Evolutionary conservation across 345 rosid genomes (phyloP), one percentile per base, ranked within the genome.

Genomic region (Linum lewisii): DNA sequence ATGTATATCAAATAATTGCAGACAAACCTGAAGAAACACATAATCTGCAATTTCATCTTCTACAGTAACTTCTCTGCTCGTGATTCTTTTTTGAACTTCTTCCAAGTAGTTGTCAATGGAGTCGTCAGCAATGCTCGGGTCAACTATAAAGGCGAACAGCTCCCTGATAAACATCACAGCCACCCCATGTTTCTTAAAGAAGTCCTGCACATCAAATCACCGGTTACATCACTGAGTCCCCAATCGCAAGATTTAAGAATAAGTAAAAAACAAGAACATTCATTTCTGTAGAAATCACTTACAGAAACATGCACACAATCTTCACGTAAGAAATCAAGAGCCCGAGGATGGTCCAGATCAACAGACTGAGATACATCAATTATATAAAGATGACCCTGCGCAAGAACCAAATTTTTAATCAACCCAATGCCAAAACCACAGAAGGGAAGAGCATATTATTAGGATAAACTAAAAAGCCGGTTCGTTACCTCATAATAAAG

Each of bases 31-130:
- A 66, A 89, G 71, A 51, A 93, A 93, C 54, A 93, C 95, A 11
- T 94, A 80, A 71, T 93, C 97, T 0, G 94, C 94, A 24, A 93
- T 93, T 78, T 87, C 94, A 71, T 89, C 99, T 64, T 93, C 99
- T 16, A 59, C 81, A 0, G 90, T 84, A 29, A 77, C 68, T 54
- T 79, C 86, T 69, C 99, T 79, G 15, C 73, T 76, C 63, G 69
- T 70, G 60, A 85, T 81, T 72, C 73, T 89, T 61, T 79, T 81
- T 65, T 89, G 99, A 75, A 85, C 75, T 93, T 88, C 86, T 66
- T 86, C 97, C 79, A 92, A 73, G 69, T 92, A 92, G 75, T 78
- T 65, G 65, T 93, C 99, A 38, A 92, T 75, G 45, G 74, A 67
- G 55, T 83, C 90, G 52, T 93, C 99, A 13, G 83, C 63, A n/a